A percentile compares a stretch with the other conserved stretches of the same genome.
Evolutionary conservation across 1,139 yeast genomes (phyloP).

Genomic region (Meyerozyma sp.): DNA sequence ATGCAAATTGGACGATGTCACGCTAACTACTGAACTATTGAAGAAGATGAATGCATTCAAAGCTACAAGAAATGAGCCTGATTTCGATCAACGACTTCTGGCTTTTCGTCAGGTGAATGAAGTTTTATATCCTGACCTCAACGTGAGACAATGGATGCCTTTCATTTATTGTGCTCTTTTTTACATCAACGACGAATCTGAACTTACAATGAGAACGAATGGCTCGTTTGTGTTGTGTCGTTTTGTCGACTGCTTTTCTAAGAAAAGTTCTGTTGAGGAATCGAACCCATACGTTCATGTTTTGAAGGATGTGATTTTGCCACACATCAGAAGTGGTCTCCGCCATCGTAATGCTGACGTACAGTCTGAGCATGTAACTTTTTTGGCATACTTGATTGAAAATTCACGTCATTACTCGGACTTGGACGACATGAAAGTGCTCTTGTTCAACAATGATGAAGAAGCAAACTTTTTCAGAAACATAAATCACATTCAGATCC

Average conservation of each 20-base stretch:
- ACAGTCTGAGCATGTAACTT: slow-evolving; percentile 64
- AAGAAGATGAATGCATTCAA: slow-evolving; percentile 69
- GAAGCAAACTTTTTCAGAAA: slow-evolving; percentile 83
- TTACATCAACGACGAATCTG: slow-evolving; percentile 74
- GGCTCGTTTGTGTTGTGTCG: slow-evolving; percentile 63
- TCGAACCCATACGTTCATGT: slow-evolving; percentile 36
- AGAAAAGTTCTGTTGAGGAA: slow-evolving; percentile 22
- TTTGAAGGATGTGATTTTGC: slow-evolving; percentile 55
- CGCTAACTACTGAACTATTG: slow-evolving; percentile 46
- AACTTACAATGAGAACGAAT: slow-evolving; percentile 74
- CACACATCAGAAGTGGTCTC: slow-evolving; percentile 64
- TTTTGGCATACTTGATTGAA: slow-evolving; percentile 61
- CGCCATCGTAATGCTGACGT: slow-evolving; percentile 58
- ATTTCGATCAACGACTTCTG: slow-evolving; percentile 67
- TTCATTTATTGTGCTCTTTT: slow-evolving; percentile 62
- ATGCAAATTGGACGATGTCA: slow-evolving; percentile 38
- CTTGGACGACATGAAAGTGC: slow-evolving; percentile 61
- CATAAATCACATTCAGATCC: slow-evolving; percentile 77
- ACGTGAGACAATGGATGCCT: slow-evolving; percentile 74
- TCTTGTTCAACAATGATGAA: slow-evolving; percentile 65
- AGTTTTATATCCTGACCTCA: slow-evolving; percentile 33
- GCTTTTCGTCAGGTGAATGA: slow-evolving; percentile 70
- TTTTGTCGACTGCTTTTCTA: slow-evolving; percentile 56
- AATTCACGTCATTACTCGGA: slow-evolving; percentile 45
- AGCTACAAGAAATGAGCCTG: slow-evolving; percentile 60